Percentiles rank a stretch among this genome's conserved stretches.
phyloP scores from a whole-genome alignment of 2,329 filamentous ascomycete species.

The Uncinocarpus reesii region DNA sequence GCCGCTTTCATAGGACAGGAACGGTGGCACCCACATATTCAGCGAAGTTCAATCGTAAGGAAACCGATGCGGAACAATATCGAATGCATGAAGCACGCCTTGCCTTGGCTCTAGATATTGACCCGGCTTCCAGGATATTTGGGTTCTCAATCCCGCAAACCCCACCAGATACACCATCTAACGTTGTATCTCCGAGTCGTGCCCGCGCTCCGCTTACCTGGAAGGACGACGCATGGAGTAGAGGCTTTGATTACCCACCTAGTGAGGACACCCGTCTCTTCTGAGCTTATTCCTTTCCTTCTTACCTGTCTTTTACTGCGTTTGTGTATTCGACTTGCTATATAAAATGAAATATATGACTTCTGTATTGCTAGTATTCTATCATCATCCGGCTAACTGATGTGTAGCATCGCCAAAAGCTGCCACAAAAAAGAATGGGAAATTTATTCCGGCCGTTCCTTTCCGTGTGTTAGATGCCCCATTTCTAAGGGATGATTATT shows the following conservation, averaged over 20 bases:
- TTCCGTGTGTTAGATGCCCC: slow-evolving; percentile 87
- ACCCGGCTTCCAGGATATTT: slow-evolving; percentile 58
- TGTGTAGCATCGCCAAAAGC: not conserved
- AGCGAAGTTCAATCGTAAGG: slow-evolving; percentile 45
- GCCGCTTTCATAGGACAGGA: slow-evolving; percentile 54
- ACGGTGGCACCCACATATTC: slow-evolving; percentile 58
- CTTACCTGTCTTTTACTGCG: too few species aligned
- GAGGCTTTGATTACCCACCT: not conserved
- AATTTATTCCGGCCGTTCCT: slow-evolving; percentile 55
- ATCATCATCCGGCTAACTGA: not conserved
- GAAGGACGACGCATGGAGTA: slow-evolving; percentile 30
- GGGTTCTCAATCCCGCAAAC: slow-evolving; percentile 33
- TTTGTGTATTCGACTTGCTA: too few species aligned
- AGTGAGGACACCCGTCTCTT: not conserved
- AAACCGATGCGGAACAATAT: slow-evolving; percentile 48
- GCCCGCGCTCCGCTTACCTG: slow-evolving; percentile 28
- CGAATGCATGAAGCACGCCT: slow-evolving; percentile 64
- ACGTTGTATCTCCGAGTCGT: slow-evolving; percentile 21
- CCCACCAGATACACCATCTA: slow-evolving; percentile 18
- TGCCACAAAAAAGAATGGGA: not conserved
- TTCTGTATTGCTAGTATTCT: not conserved
- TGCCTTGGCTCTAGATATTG: slow-evolving; percentile 70
- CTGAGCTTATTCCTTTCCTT: too few species aligned
- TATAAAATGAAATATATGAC: not conserved
- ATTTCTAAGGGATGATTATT: slow-evolving; percentile 84